phyloP scores from a whole-genome alignment of 768 basidiomycete genomes.

The Tulasnella sp. region DNA sequence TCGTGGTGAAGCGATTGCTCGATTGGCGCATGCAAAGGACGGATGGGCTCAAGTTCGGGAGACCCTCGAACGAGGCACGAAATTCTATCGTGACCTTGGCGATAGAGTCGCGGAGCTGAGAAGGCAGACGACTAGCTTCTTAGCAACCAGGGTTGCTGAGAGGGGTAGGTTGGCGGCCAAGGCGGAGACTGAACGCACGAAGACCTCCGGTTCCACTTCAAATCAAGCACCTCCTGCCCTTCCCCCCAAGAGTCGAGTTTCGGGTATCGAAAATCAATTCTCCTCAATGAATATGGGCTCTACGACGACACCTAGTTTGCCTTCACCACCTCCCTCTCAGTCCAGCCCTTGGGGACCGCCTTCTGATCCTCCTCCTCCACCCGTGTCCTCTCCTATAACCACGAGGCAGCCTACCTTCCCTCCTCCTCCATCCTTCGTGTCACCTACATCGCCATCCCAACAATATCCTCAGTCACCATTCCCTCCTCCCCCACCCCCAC shows the following conservation, averaged over 20 bases:
- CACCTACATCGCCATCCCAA: neutral
- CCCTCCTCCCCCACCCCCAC: slow-evolving; percentile 26
- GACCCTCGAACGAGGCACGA: slow-evolving; percentile 71
- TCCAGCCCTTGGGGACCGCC: slow-evolving; percentile 8
- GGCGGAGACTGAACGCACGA: slow-evolving; percentile 66
- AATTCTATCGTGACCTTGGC: slow-evolving; percentile 83
- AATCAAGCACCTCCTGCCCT: slow-evolving; percentile 43
- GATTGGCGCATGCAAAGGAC: slow-evolving; percentile 77
- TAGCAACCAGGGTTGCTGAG: slow-evolving; percentile 66
- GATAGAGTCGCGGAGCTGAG: slow-evolving; percentile 64
- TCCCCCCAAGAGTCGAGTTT: slow-evolving; percentile 24
- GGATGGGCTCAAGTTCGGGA: slow-evolving; percentile 85
- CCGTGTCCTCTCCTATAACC: slow-evolving; percentile 7
- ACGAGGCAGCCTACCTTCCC: neutral
- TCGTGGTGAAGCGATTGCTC: slow-evolving; percentile 71
- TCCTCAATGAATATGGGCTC: slow-evolving; percentile 55
- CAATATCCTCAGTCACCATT: neutral
- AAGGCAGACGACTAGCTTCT: slow-evolving; percentile 62
- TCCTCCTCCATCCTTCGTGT: slow-evolving; percentile 17
- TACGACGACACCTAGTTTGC: slow-evolving; percentile 12
- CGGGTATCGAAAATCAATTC: slow-evolving; percentile 55
- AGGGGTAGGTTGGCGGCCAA: slow-evolving; percentile 69
- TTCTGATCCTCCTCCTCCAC: slow-evolving; percentile 1
- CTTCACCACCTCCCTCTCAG: slow-evolving; percentile 31
- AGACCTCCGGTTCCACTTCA: slow-evolving; percentile 41